Base-by-base conservation (phyloP, 352 stramenopile genomes). In the Peronospora tabacina region DNA sequence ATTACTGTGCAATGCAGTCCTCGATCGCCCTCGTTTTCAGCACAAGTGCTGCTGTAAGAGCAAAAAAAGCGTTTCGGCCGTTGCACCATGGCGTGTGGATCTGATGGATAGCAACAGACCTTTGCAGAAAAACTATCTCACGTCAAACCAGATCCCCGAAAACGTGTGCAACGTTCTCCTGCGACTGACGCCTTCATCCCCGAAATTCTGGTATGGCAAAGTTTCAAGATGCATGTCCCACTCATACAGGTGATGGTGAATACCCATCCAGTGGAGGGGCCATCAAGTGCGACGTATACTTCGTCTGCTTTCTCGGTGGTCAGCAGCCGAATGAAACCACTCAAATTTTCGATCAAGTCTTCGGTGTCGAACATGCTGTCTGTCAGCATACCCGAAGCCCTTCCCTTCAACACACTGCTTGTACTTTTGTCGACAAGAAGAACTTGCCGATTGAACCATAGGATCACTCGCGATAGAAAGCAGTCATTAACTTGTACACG, bases 61-160 rank as follows among this genome's bases (percentile, higher is more conserved):
- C 34, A 28, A 19, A 47, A 36, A 35, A 22, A 29, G 38, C 46
- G 41, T 56, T 51, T 43, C 53, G 24, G 26, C 26, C 40, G 44
- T 52, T 47, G 13, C 50, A 58, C 17, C 41, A 51, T 55, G 55
- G 54, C 55, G 55, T 44, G 39, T 39, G 55, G 54, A 44, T 58
- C 52, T 53, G 33, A 55, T 55, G 28, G 28, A 32, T 32, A 32
- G 28, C 7, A 29, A 29, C 24, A 32, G 10, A 32, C 28, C 8
- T 24, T 9, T 19, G 2, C 10, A 28, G 34, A 46, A 33, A 29
- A 39, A 33, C 28, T 38, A 36, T 43, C 53, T 50, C 34, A 51
- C 49, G 20, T 24, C 44, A 8, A 45, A 48, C 15, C 39, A 37
- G 9, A 30, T 19, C 44, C 32, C 11, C 32, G 32, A 36, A 19